phyloP scores from a whole-genome alignment of 1,139 yeast genomes.

The Diutina ranongensis region DNA sequence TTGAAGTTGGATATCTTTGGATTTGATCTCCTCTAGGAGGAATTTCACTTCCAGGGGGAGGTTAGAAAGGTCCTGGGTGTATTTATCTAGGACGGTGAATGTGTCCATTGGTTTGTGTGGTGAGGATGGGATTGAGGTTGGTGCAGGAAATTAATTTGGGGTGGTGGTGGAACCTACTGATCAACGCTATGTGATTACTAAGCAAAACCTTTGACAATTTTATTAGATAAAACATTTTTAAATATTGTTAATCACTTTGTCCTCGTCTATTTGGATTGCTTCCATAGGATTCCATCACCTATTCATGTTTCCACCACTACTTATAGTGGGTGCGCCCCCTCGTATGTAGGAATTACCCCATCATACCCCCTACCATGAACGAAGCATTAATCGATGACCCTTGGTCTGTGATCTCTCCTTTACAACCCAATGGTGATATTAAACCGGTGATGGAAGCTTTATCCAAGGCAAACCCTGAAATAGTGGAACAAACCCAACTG shows the following conservation, averaged over 20 bases:
- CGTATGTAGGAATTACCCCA: no score
- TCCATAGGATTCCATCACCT: not conserved
- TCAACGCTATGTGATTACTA: no score
- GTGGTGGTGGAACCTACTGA: no score
- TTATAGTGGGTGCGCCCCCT: not conserved
- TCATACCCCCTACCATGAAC: not conserved
- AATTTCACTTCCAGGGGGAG: conserved; percentile 85
- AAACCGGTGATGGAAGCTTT: not conserved
- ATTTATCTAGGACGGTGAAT: conserved; percentile 63
- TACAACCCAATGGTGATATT: not conserved
- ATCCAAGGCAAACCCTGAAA: not conserved
- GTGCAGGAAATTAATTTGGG: not conserved
- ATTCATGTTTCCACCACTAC: not conserved
- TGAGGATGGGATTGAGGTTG: not conserved
- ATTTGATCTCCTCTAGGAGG: conserved; percentile 66
- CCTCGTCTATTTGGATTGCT: not conserved
- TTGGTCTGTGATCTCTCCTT: not conserved
- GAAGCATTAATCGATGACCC: not conserved
- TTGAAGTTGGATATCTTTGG: conserved; percentile 53
- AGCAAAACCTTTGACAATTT: no score
- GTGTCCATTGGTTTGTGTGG: conserved; percentile 48
- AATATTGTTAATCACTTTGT: no score
- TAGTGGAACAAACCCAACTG: not conserved
- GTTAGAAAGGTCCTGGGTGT: conserved; percentile 67
- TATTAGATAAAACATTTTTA: no score